Percentiles rank a stretch among this genome's conserved stretches.
phyloP scores from a whole-genome alignment of 345 rosid species.

The Ceriops tagal region DNA sequence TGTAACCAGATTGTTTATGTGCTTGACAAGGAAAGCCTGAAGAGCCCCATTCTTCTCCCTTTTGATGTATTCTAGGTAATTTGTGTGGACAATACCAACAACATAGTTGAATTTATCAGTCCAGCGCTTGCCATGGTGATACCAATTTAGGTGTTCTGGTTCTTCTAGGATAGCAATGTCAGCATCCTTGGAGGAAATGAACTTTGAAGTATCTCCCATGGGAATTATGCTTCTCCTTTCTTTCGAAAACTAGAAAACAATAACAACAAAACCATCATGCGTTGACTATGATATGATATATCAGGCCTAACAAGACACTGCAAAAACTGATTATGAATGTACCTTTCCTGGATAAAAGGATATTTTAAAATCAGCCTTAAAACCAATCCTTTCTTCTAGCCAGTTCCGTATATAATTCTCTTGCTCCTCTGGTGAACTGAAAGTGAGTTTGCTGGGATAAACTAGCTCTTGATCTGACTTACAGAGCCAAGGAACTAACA shows the following conservation, averaged over 20 bases:
- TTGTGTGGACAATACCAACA: slow-evolving; percentile 95
- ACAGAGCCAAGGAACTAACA: slow-evolving; percentile 97
- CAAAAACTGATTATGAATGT: slow-evolving; percentile 15
- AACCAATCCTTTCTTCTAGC: slow-evolving; percentile 93
- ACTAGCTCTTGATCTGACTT: slow-evolving; percentile 92
- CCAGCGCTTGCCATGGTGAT: slow-evolving; percentile 95
- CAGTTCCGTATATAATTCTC: slow-evolving; percentile 86
- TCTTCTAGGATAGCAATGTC: slow-evolving; percentile 95
- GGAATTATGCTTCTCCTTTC: slow-evolving; percentile 93
- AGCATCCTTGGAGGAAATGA: slow-evolving; percentile 83
- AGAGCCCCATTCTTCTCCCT: slow-evolving; percentile 93
- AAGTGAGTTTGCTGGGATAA: slow-evolving; percentile 79
- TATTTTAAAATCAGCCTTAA: slow-evolving; percentile 80
- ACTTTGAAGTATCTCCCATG: slow-evolving; percentile 89
- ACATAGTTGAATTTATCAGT: slow-evolving; percentile 95
- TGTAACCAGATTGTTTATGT: slow-evolving; percentile 84
- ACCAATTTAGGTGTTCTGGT: slow-evolving; percentile 98
- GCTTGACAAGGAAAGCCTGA: slow-evolving; percentile 92
- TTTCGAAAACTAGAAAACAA: slow-evolving; percentile 66
- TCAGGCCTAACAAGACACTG: neutral
- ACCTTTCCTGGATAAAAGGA: slow-evolving; percentile 99
- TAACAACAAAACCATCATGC: slow-evolving; percentile 14
- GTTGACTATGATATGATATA: neutral
- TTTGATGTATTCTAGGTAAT: slow-evolving; percentile 96
- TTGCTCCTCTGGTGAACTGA: slow-evolving; percentile 92